Evolutionary conservation across 768 basidiomycete species (phyloP).

Genomic region (Xerocomus potaroensis): DNA sequence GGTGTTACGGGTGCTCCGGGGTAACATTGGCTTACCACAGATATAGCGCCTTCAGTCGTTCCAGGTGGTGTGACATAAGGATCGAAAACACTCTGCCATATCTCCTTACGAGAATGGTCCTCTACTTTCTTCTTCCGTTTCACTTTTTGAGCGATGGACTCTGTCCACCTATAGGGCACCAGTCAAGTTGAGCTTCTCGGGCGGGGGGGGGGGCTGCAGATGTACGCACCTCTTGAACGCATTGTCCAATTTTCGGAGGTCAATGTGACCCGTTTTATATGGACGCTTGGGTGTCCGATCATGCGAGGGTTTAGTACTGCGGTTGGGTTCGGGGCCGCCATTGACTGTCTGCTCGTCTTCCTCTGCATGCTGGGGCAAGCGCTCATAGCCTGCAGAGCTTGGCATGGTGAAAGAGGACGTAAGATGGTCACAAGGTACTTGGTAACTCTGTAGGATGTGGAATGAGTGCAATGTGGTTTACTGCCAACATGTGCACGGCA

Average conservation of each 20-base stretch:
- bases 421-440: not conserved
- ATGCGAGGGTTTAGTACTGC: conserved; percentile 22
- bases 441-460: conserved; percentile 3
- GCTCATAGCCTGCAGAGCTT: conserved; percentile 44
- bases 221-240: conserved; percentile 73
- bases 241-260: conserved; percentile 72
- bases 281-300: conserved; percentile 30
- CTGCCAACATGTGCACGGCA: conserved; percentile 15
- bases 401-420: conserved; percentile 32
- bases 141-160: conserved; percentile 81
- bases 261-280: conserved; percentile 60
- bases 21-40: conserved; percentile 14
- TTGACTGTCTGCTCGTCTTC: conserved; percentile 38
- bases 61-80: conserved; percentile 44
- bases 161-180: conserved; percentile 70
- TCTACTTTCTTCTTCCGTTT: conserved; percentile 72
- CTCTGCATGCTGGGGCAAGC: conserved; percentile 39
- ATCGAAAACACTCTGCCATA: conserved; percentile 79
- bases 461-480: conserved; percentile 13
- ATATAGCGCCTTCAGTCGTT: conserved; percentile 23
- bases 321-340: conserved; percentile 27
- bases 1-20: not conserved
- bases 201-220: no score
- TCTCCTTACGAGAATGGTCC: conserved; percentile 62
- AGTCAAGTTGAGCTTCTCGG: conserved; percentile 1